Percentiles rank a stretch among this genome's conserved stretches.
Conservation (phyloP, 345 rosid genomes). For the Arabidopsis suecica region DNA sequence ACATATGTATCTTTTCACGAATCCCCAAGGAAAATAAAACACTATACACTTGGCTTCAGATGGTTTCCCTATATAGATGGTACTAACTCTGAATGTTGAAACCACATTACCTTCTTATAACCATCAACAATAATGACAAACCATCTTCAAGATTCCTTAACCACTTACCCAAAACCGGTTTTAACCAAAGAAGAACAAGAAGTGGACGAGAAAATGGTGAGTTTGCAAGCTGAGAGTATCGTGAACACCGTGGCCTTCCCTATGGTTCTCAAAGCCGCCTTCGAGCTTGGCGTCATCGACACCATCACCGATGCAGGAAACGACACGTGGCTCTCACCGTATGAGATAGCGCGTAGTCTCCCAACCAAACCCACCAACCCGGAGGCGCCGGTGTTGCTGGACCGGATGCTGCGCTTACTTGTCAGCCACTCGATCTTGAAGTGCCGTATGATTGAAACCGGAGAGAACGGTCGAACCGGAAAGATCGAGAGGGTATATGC, state of each 20-base stretch:
- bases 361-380: slow-evolving; percentile 49
- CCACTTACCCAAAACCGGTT: slow-evolving; percentile 13
- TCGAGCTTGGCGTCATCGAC: slow-evolving; percentile 59
- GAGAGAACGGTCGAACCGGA: slow-evolving; percentile 13
- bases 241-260: slow-evolving; percentile 49
- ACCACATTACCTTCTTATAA: slow-evolving; percentile 3
- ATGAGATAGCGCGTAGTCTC: slow-evolving; percentile 49
- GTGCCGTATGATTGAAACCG: slow-evolving; percentile 39
- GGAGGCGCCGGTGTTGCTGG: slow-evolving; percentile 54
- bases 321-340: slow-evolving; percentile 50
- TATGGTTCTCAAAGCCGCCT: slow-evolving; percentile 56
- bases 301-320: slow-evolving; percentile 47
- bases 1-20: background rate
- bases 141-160: slow-evolving; percentile 3
- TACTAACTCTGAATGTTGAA: background rate
- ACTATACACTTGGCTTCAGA: background rate
- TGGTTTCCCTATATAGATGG: background rate
- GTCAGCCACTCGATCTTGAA: slow-evolving; percentile 55
- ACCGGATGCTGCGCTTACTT: slow-evolving; percentile 56
- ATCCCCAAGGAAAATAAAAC: background rate
- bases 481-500: slow-evolving; percentile 29
- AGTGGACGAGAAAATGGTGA: slow-evolving; percentile 9
- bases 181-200: slow-evolving; percentile 29
- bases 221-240: slow-evolving; percentile 39
- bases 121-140: slow-evolving; percentile 27